These are phyloP conservation scores for Tylopilus felleus DNA, from an alignment of 768 basidiomycete genomes.

Conservation along the genomic window DNA sequence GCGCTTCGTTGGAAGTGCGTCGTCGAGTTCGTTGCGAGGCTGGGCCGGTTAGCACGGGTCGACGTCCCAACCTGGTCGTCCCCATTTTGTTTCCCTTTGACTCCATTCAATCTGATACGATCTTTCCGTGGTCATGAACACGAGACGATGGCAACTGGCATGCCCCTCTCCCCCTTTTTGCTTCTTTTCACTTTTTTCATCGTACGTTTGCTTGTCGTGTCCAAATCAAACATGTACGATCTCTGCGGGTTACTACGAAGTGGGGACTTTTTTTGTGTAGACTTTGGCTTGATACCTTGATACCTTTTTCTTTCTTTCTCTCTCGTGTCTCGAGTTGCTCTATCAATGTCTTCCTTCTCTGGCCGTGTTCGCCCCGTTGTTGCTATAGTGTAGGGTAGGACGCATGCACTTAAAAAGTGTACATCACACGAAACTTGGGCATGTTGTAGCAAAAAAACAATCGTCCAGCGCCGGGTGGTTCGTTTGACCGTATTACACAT, in stretches of 20 bases:
- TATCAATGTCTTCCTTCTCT: neutral
- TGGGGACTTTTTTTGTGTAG: constrained; percentile 14
- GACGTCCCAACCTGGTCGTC: neutral
- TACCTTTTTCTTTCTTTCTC: constrained; percentile 1
- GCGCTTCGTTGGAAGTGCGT: constrained; percentile 17
- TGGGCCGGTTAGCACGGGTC: constrained; percentile 24
- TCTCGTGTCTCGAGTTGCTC: neutral
- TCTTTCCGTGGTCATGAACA: neutral
- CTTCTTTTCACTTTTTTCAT: neutral
- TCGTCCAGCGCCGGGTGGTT: neutral
- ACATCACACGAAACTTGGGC: neutral
- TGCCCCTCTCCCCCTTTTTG: neutral
- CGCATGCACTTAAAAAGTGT: neutral
- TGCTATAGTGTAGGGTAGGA: constrained; percentile 1
- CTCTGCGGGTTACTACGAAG: neutral
- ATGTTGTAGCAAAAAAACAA: neutral
- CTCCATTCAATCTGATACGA: neutral
- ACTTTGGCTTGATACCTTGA: neutral
- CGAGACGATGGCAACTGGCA: neutral
- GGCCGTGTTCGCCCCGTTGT: neutral
- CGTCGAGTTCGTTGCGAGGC: constrained; percentile 29
- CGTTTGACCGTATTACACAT: too few species aligned
- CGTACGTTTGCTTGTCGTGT: neutral
- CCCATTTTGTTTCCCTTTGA: neutral
- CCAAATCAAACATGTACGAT: constrained; percentile 8